These are phyloP conservation scores for Rhodotorula sp. DNA, from an alignment of 1,284 basidiomycete genomes.

Conservation along the genomic window DNA sequence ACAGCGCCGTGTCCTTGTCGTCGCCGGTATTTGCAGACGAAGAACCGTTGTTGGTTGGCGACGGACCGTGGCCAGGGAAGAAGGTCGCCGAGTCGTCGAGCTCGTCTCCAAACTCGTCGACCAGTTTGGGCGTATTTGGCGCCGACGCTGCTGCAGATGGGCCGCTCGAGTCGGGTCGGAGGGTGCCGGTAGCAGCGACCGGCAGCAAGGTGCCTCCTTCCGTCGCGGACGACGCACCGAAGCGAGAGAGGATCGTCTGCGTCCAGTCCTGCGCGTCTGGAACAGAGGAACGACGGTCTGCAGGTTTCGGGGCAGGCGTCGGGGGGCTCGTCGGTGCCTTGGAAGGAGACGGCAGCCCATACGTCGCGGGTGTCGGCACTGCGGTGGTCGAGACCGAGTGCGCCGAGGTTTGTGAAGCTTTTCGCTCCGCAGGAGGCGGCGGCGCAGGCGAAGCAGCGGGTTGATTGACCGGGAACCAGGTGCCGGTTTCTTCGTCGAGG, in stretches of 20 bases:
- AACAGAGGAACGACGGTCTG: constrained; percentile 13
- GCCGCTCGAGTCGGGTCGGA: neutral
- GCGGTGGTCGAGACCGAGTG: constrained; percentile 5
- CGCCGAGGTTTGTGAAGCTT: neutral
- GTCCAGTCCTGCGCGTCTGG: constrained; percentile 32
- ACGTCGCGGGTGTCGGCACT: constrained; percentile 10
- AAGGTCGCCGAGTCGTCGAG: constrained; percentile 31
- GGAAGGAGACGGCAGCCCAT: constrained; percentile 23
- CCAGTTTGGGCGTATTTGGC: constrained; percentile 9
- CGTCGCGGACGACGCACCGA: constrained; percentile 15
- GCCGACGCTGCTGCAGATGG: neutral
- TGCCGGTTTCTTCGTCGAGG: constrained; percentile 19
- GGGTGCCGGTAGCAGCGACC: constrained; percentile 6
- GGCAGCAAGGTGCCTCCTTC: constrained; percentile 18
- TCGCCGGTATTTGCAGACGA: neutral
- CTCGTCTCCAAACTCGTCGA: constrained; percentile 39
- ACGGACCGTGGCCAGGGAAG: constrained; percentile 33
- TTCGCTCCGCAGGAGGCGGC: neutral
- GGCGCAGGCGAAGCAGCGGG: neutral
- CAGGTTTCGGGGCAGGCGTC: neutral
- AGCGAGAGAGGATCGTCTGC: constrained; percentile 23
- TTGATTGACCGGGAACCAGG: constrained; percentile 36
- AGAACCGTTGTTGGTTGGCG: neutral
- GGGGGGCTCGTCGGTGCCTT: constrained; percentile 16
- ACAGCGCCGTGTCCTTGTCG: neutral